Conservation (phyloP, 2,329 filamentous ascomycete genomes). For the Leptographium flavum region DNA sequence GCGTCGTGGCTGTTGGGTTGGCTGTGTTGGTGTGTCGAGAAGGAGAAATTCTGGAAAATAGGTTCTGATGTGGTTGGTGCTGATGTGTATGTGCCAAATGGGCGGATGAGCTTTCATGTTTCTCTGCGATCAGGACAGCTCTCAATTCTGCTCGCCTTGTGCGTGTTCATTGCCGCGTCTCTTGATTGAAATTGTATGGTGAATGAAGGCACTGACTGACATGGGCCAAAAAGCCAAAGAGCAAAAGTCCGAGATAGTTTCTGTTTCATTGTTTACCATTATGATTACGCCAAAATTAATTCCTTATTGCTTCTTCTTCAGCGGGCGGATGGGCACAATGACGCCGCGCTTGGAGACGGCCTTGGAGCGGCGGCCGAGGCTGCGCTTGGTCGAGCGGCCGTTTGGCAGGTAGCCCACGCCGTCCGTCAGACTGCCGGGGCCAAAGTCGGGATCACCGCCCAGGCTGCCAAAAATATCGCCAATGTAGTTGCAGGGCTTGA, state of each 20-base stretch:
- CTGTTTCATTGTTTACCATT: neutral
- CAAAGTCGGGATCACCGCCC: conserved; percentile 52
- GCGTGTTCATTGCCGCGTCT: too few relatives aligned
- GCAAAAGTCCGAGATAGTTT: too few relatives aligned
- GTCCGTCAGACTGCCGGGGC: conserved; percentile 32
- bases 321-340: neutral
- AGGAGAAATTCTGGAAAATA: too few relatives aligned
- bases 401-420: conserved; percentile 18
- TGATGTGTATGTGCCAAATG: too few relatives aligned
- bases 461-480: conserved; percentile 59
- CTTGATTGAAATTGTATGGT: too few relatives aligned
- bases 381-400: conserved; percentile 8
- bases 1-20: neutral
- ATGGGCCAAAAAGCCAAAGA: too few relatives aligned
- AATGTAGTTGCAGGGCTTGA: conserved; percentile 49
- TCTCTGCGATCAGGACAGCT: too few relatives aligned
- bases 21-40: neutral
- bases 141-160: too few relatives aligned
- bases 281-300: too few relatives aligned
- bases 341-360: conserved; percentile 3
- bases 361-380: neutral
- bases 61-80: too few relatives aligned
- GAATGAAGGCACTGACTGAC: too few relatives aligned
- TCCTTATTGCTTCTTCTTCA: neutral
- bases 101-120: too few relatives aligned